Evolutionary conservation across 192 early-diverging fungal species (phyloP), one percentile per base, ranked within the genome.

Genomic region (Mortierella alpina): DNA sequence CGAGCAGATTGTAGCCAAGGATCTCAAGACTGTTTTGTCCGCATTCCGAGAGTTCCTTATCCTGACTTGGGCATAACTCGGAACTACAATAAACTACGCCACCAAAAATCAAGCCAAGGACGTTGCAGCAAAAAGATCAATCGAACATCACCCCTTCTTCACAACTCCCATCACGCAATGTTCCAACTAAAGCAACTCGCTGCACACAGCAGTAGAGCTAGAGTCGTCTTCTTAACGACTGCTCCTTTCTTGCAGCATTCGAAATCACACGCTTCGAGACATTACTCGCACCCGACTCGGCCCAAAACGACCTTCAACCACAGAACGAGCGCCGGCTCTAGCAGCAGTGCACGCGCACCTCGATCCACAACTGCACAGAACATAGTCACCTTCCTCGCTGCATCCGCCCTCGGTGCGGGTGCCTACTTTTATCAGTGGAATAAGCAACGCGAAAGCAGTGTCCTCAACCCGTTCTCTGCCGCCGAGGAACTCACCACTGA

Each of bases 401-500:
- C 48, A 6, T 68, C 70, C 8, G 47, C 64, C 15, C 14, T 76
- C 41, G 61, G 74, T 7, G 47, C 64, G 0, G 74, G 60, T 6
- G 74, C 61, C 5, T 68, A 68, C 14, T 23, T 69, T 14, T 76
- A 76, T 39, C 74, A 76, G 46, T 69, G 59, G 74, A 68, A 76
- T 42, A 68, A 69, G 39, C 40, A 61, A 20, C 56, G 70, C 2
- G 50, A 64, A 7, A 51, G 56, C 15, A 40, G 42, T 31, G 46
- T 59, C 15, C 42, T 70, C 31, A 47, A 39, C 23, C 48, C 60
- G 0, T 41, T 57, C 15, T 42, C 42, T 14, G n/a, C 50, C 22
- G 14, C 63, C 7, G 79, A 82, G 31, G 60, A 72, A 0, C 76
- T 90, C 2, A 76, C 80, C 14, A 84, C 79, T 11, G 75, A 84